These are phyloP conservation scores for Biancaea sappan DNA, from an alignment of 306 rosid species.

Conservation along the genomic window DNA sequence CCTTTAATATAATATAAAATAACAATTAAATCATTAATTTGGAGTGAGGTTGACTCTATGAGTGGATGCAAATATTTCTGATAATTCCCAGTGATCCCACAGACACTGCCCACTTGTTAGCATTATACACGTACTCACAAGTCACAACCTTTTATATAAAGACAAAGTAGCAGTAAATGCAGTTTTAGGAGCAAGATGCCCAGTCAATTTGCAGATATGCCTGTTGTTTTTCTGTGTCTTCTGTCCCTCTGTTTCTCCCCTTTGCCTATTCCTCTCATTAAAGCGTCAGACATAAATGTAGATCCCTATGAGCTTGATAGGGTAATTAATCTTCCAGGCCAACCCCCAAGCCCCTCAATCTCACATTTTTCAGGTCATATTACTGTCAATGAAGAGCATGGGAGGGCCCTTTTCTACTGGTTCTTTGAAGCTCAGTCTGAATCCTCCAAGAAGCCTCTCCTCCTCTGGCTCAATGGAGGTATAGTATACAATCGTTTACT, in stretches of 20 bases:
- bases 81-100: background rate
- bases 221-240: conserved; percentile 27
- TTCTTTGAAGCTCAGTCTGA: conserved; percentile 64
- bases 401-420: conserved; percentile 69
- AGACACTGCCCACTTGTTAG: background rate
- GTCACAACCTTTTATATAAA: background rate
- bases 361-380: conserved; percentile 62
- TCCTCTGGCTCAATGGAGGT: conserved; percentile 73
- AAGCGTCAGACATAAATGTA: conserved; percentile 39
- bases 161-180: conserved; percentile 26
- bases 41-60: conserved; percentile 8
- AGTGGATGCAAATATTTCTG: background rate
- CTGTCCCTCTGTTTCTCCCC: conserved; percentile 27
- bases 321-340: conserved; percentile 51
- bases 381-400: conserved; percentile 52
- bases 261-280: conserved; percentile 14
- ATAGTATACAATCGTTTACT: background rate
- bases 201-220: conserved; percentile 18
- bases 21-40: no score
- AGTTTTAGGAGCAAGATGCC: conserved; percentile 15
- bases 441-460: conserved; percentile 53
- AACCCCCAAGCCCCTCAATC: conserved; percentile 47
- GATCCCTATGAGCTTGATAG: conserved; percentile 49
- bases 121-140: background rate
- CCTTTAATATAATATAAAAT: no score